phyloP scores from a whole-genome alignment of 1,284 basidiomycete genomes.

The Malassezia caprae region DNA sequence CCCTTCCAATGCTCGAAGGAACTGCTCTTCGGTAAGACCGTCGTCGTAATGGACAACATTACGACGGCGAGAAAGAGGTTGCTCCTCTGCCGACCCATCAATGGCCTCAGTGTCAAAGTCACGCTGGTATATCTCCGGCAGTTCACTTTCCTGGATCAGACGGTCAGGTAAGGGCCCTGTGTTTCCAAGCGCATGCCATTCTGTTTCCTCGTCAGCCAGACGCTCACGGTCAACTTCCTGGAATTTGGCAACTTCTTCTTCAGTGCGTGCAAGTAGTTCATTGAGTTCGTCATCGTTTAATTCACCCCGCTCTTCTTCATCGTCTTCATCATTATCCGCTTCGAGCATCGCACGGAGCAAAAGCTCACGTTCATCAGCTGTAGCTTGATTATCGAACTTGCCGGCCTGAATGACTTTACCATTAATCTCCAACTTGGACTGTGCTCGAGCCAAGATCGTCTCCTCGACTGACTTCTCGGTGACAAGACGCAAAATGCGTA shows the following conservation, averaged over 20 bases:
- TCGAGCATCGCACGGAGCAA: constrained; percentile 61
- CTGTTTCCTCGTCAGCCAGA: constrained; percentile 59
- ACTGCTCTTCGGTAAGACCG: constrained; percentile 85
- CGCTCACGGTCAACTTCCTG: constrained; percentile 74
- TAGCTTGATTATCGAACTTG: constrained; percentile 98
- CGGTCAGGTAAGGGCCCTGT: constrained; percentile 57
- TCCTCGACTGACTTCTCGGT: constrained; percentile 98
- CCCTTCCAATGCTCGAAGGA: constrained; percentile 63
- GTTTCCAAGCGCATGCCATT: constrained; percentile 66
- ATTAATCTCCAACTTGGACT: constrained; percentile 95
- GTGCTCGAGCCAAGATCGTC: constrained; percentile 85
- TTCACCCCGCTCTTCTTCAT: constrained; percentile 59
- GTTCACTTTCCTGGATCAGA: constrained; percentile 77
- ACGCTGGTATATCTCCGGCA: constrained; percentile 81
- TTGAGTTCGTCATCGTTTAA: constrained; percentile 97
- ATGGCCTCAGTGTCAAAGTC: constrained; percentile 52
- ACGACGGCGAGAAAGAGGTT: constrained; percentile 72
- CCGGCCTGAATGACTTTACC: constrained; percentile 83
- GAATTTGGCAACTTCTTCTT: constrained; percentile 70
- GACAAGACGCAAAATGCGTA: constrained; percentile 89
- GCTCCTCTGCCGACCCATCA: constrained; percentile 53
- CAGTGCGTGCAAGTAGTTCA: constrained; percentile 75
- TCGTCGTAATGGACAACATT: constrained; percentile 85
- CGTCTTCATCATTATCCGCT: constrained; percentile 47
- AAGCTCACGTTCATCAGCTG: constrained; percentile 91